Evolutionary conservation across 2,329 filamentous ascomycete genomes (phyloP).

Genomic region (Cercospora zeae-maydis): DNA sequence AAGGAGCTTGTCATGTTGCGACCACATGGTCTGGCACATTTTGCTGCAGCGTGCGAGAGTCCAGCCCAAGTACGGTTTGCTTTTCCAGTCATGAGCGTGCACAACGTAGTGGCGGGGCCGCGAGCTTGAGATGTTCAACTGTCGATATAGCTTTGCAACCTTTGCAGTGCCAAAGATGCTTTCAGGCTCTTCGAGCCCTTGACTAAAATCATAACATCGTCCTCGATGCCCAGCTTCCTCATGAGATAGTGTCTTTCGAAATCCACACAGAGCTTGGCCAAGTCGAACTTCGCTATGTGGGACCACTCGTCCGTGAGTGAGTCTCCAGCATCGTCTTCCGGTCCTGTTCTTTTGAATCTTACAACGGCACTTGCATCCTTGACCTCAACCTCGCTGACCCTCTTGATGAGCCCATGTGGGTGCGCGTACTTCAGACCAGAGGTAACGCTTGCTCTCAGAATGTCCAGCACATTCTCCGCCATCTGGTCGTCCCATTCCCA

Average conservation of each 20-base stretch:
- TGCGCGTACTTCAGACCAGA: slow-evolving; percentile 40
- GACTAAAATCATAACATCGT: background rate
- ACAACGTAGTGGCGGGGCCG: background rate
- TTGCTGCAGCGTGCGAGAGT: background rate
- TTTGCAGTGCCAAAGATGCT: background rate
- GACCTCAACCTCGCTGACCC: background rate
- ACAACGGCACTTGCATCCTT: background rate
- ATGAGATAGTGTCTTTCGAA: background rate
- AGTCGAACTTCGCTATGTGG: background rate
- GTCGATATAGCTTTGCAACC: slow-evolving; percentile 3
- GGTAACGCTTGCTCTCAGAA: slow-evolving; percentile 49
- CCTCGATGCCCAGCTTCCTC: background rate
- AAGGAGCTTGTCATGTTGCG: too few species aligned
- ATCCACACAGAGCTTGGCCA: background rate
- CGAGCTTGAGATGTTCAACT: background rate
- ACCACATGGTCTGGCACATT: too few species aligned
- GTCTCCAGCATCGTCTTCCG: background rate
- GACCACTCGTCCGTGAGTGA: background rate
- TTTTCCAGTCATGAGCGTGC: background rate
- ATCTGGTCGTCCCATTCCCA: slow-evolving; percentile 49
- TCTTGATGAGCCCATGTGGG: background rate
- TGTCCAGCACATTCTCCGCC: slow-evolving; percentile 50
- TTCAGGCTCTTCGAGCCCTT: background rate
- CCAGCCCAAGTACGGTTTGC: background rate
- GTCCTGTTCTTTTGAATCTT: background rate